Evolutionary conservation across 208 protist species (phyloP), one percentile per base, ranked within the genome.

Genomic region (Crithidia bombi): DNA sequence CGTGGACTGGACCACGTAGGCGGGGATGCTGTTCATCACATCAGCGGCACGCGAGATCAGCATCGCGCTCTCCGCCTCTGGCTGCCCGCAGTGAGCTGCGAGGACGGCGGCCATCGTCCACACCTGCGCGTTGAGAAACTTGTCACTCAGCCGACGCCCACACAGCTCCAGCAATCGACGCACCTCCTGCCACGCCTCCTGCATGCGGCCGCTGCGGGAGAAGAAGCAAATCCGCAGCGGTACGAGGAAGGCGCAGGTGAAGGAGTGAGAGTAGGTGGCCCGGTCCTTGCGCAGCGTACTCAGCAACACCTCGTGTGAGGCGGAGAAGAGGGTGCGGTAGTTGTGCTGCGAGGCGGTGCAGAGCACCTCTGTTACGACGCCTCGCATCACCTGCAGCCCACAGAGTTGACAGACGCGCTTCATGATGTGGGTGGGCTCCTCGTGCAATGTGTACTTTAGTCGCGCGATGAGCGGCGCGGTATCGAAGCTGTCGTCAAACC

Each of bases 391-490:
- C 39, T 70, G 61, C 38, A 87, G 73, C 7, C 79, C 73, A n/a
- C 68, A 73, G 17, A 90, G 70, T 52, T 81, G 66, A 35, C 72
- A 85, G 50, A 90, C 28, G 21, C 85, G 78, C 59, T 75, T 68
- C 32, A 79, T 82, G 36, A 87, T 55, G 14, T 55, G 28, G 10
- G 72, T 67, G 46, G 64, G 30, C 36, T 72, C 54, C 5, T 55
- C 30, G 5, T 54, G 76, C 57, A 89, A 52, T 12, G 47, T 64
- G 28, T 14, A 21, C 65, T 69, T 51, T 14, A 86, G 73, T 26
- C 56, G 39, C 41, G 55, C 43, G 39, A 51, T 41, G 32, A 49
- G 44, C 41, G 59, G 44, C 9, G 14, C 32, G 38, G 55, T 30
- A 59, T 46, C 59, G 30, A 36, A 5, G 14, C 47, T 19, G 25